Percentiles rank a stretch among this genome's conserved stretches.
phyloP scores from a whole-genome alignment of 495 filamentous ascomycete genomes.

The Penicillium bovifimosum region DNA sequence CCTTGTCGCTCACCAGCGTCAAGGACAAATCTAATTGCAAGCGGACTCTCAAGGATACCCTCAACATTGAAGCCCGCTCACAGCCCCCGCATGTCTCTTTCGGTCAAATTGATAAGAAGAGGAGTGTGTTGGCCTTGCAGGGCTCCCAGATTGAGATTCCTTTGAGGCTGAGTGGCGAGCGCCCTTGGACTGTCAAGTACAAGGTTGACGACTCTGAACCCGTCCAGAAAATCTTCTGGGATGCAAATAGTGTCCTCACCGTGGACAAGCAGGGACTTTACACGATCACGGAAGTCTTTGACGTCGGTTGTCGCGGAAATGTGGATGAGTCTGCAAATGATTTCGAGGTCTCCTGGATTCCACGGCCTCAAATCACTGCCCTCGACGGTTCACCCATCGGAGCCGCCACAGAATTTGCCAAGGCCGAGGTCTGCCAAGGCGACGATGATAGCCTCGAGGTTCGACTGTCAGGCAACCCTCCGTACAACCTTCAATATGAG shows the following conservation, averaged over 20 bases:
- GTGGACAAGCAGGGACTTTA: conserved; percentile 67
- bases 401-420: conserved; percentile 48
- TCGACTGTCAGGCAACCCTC: conserved; percentile 70
- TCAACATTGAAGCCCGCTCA: conserved; percentile 76
- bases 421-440: conserved; percentile 86
- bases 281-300: conserved; percentile 68
- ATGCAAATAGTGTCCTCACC: conserved; percentile 64
- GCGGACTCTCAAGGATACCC: conserved; percentile 70
- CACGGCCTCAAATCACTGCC: conserved; percentile 66
- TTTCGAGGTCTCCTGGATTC: conserved; percentile 80
- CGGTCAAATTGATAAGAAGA: conserved; percentile 72
- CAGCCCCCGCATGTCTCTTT: conserved; percentile 82
- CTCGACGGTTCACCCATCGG: conserved; percentile 55
- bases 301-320: conserved; percentile 71
- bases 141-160: conserved; percentile 67
- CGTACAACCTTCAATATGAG: conserved; percentile 78
- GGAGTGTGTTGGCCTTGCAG: conserved; percentile 67
- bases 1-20: conserved; percentile 71
- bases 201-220: conserved; percentile 42
- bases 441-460: conserved; percentile 86
- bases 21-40: conserved; percentile 85
- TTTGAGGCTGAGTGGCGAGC: conserved; percentile 72
- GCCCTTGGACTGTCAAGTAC: conserved; percentile 76
- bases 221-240: conserved; percentile 46
- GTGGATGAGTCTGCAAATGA: conserved; percentile 64